Base-by-base conservation (phyloP, 1,284 basidiomycete species). In the Microbotryomycetes sp. region DNA sequence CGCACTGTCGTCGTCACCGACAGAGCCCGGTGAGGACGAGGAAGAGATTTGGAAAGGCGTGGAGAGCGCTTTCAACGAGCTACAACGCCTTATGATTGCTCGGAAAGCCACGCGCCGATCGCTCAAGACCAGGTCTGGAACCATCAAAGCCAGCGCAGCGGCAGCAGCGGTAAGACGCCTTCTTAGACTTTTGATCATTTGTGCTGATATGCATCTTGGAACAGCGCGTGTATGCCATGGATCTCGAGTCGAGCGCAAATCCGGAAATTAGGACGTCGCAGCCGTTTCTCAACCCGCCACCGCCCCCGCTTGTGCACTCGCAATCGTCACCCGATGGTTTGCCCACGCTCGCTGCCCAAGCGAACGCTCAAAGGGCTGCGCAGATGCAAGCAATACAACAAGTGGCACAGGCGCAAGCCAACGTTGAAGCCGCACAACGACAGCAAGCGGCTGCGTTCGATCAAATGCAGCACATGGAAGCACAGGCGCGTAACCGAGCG, bases 31-130 rank as follows among this genome's bases (percentile, higher is more conserved):
- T 0, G 47, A 62, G n/a, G 67, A 68, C 52, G 67, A 68, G 51
- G 67, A 66, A 51, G 64, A 68, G 56, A 68, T 68, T 21, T 68
- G 67, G 67, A 68, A 66, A 51, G 67, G 67, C 2, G 62, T 68
- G 21, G 67, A 66, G 56, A 59, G 61, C 11, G 62, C 67, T 18
- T 68, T 57, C 30, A 60, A 64, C 27, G 67, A 68, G 49, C 23
- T 68, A 50, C 57, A 57, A 58, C 49, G 64, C 9, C 61, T 68
- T 30, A 68, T 68, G 67, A 26, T 29, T 15, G 48, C 52, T 1
- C 35, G 67, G 16, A 61, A 56, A 45, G 61, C 59, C 6, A 50
- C 28, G n/a, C 52, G 58, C 52, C 53, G 54, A 24, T 35, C 35
- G 31, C 23, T 16, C 48, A n/a, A 16, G 6, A 3, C 50, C 48